Conservation (phyloP, 2,329 filamentous ascomycete genomes). For the Claviceps digitariae region DNA sequence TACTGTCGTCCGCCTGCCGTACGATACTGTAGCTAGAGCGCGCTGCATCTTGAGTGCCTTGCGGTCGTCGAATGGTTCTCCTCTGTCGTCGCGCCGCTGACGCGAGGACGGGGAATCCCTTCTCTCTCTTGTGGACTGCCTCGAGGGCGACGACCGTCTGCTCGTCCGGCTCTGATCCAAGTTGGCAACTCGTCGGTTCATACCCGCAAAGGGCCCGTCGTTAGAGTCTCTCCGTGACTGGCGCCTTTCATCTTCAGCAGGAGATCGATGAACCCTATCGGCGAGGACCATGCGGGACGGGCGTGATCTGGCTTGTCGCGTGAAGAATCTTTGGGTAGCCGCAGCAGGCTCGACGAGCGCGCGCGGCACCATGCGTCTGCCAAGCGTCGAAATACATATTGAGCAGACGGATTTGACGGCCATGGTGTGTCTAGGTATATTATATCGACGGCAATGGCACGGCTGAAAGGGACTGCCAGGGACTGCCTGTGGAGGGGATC, state of each 20-base stretch:
- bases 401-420: constrained; percentile 9
- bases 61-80: constrained; percentile 22
- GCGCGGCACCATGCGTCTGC: constrained; percentile 6
- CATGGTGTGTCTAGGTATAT: constrained; percentile 8
- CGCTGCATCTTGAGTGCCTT: constrained; percentile 94
- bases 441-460: not conserved
- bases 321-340: constrained; percentile 22
- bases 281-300: constrained; percentile 48
- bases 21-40: constrained; percentile 61
- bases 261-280: constrained; percentile 32
- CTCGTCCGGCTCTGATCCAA: constrained; percentile 14
- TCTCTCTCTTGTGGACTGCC: constrained; percentile 9
- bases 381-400: constrained; percentile 8
- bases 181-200: constrained; percentile 40
- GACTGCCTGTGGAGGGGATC: not conserved
- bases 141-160: constrained; percentile 8
- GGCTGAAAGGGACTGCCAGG: not conserved
- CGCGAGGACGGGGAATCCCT: constrained; percentile 10
- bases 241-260: constrained; percentile 20
- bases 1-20: constrained; percentile 45
- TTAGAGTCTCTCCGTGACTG: constrained; percentile 23
- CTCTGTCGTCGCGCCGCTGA: constrained; percentile 24
- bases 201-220: constrained; percentile 39
- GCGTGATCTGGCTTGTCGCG: constrained; percentile 20
- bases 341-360: constrained; percentile 21